Conservation (phyloP, 164 flowering plant species). For the Euptelea pleiosperma region DNA sequence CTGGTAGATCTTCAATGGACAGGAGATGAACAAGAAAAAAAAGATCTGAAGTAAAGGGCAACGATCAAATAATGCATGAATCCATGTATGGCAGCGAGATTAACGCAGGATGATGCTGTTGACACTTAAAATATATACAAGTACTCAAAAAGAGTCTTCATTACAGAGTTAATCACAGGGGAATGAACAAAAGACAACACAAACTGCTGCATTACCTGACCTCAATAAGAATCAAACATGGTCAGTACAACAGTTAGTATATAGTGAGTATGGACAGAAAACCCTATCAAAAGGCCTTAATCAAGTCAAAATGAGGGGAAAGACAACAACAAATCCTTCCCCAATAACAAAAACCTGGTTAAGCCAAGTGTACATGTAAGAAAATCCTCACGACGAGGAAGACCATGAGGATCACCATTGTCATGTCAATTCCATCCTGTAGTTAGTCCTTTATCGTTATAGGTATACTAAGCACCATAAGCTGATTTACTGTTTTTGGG, state of each 20-base stretch:
- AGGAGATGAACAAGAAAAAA: too few relatives aligned
- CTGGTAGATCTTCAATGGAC: too few relatives aligned
- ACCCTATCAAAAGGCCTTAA: neutral
- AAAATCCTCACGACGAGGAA: neutral
- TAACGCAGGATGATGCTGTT: too few relatives aligned
- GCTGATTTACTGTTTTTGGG: neutral
- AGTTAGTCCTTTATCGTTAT: conserved; percentile 8
- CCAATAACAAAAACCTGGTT: conserved; percentile 1
- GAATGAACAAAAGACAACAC: neutral
- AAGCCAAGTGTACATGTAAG: neutral
- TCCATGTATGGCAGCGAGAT: too few relatives aligned
- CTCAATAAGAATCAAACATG: neutral
- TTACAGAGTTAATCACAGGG: too few relatives aligned
- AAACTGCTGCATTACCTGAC: conserved; percentile 3
- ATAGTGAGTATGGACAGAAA: neutral
- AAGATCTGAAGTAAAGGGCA: too few relatives aligned
- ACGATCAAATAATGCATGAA: too few relatives aligned
- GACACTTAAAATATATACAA: too few relatives aligned
- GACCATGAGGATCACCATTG: neutral
- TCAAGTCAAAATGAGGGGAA: conserved; percentile 9
- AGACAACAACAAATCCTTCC: neutral
- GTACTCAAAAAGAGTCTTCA: too few relatives aligned
- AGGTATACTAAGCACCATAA: conserved; percentile 5
- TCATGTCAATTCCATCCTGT: conserved; percentile 9
- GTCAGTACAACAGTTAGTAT: conserved; percentile 2